phyloP scores from a whole-genome alignment of 306 rosid species.

The Dryas octopetala region DNA sequence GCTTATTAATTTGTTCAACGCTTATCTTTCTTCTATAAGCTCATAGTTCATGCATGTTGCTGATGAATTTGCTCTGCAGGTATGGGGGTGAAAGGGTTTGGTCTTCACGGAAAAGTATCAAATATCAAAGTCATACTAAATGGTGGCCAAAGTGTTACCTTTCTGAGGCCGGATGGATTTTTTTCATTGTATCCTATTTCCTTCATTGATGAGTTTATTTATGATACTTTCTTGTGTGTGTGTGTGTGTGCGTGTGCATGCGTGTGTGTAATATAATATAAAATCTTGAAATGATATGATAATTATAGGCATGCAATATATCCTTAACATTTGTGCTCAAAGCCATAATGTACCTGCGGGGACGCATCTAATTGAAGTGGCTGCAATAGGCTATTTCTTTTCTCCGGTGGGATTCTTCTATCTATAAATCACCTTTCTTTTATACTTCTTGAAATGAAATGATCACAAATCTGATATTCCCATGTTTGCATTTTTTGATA shows the following conservation, averaged over 20 bases:
- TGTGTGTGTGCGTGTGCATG: not conserved
- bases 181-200: conserved; percentile 92
- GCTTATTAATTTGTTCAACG: not conserved
- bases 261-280: not conserved
- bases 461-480: not conserved
- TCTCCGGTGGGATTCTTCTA: conserved; percentile 65
- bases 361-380: conserved; percentile 95
- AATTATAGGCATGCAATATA: conserved; percentile 17
- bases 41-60: conserved; percentile 3
- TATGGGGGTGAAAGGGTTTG: conserved; percentile 54
- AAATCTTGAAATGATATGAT: not conserved
- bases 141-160: conserved; percentile 89
- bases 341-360: conserved; percentile 95
- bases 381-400: conserved; percentile 80
- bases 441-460: not conserved
- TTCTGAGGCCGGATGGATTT: conserved; percentile 89
- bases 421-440: conserved; percentile 19
- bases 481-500: conserved; percentile 11
- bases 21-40: conserved; percentile 7
- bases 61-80: conserved; percentile 45
- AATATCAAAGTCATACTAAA: conserved; percentile 89
- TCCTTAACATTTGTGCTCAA: conserved; percentile 57
- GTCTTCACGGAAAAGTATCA: conserved; percentile 67
- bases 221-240: not conserved
- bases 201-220: conserved; percentile 17